phyloP scores from a whole-genome alignment of 2,329 filamentous ascomycete genomes.

The Colletotrichum destructivum region DNA sequence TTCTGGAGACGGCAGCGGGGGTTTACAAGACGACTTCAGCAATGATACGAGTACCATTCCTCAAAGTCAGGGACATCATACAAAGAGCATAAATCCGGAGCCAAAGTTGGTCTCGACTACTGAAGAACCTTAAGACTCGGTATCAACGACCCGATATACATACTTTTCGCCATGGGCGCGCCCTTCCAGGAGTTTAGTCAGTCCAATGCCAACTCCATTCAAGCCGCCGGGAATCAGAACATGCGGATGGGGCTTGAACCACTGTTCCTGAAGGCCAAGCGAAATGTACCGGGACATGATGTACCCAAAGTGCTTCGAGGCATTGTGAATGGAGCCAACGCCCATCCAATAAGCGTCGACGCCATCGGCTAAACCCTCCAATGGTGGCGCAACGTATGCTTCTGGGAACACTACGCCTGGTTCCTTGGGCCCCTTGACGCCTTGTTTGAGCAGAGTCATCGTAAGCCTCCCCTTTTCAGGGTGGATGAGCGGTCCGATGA shows the following conservation, averaged over 20 bases:
- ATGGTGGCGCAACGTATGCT: background rate
- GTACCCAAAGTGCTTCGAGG: background rate
- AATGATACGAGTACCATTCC: too few species aligned
- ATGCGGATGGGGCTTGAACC: conserved; percentile 19
- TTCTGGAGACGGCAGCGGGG: too few species aligned
- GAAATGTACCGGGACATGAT: background rate
- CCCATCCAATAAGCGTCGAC: background rate
- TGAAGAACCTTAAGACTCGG: background rate
- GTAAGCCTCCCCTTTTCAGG: too few species aligned
- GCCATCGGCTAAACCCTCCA: background rate
- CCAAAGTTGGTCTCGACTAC: too few species aligned
- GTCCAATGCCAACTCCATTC: background rate
- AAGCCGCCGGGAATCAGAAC: conserved; percentile 1
- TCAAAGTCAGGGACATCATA: too few species aligned
- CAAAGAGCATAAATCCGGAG: too few species aligned
- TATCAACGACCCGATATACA: conserved; percentile 10
- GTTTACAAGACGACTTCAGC: too few species aligned
- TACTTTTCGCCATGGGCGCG: background rate
- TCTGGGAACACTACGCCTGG: background rate
- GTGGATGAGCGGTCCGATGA: too few species aligned
- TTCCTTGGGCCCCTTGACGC: too few species aligned
- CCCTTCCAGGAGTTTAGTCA: background rate
- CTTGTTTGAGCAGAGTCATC: too few species aligned
- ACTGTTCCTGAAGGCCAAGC: background rate
- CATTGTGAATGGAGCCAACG: background rate